These are phyloP conservation scores for Calonectria honghensis DNA, from an alignment of 2,329 filamentous ascomycete species.

Conservation along the genomic window DNA sequence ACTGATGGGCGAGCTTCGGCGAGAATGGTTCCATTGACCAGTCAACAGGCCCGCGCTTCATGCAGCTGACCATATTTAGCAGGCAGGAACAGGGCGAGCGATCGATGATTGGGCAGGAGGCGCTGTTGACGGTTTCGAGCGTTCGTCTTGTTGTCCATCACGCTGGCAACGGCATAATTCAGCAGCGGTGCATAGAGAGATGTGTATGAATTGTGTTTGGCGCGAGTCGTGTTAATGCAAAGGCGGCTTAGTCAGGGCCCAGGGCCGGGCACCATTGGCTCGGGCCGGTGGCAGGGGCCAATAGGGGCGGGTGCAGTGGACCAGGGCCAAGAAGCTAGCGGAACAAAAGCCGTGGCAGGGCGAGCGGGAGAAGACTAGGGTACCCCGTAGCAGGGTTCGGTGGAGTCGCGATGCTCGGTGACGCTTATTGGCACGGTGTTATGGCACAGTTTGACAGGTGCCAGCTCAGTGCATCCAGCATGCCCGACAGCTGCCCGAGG, in stretches of 20 bases:
- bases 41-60: not conserved
- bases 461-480: constrained; percentile 11
- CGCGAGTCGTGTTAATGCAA: not conserved
- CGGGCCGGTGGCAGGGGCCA: not conserved
- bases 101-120: not conserved
- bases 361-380: constrained; percentile 7
- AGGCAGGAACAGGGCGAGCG: not conserved
- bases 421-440: constrained; percentile 22
- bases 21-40: constrained; percentile 5
- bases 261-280: constrained; percentile 1
- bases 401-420: constrained; percentile 11
- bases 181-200: not conserved
- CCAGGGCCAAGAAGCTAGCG: not conserved
- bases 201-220: constrained; percentile 1
- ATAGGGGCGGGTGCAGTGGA: not conserved
- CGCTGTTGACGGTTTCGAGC: not conserved
- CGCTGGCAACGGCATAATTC: constrained; percentile 14
- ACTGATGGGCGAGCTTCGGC: not conserved
- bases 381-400: constrained; percentile 7
- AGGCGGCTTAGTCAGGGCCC: not conserved
- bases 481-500: constrained; percentile 19
- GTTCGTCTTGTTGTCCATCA: not conserved
- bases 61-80: constrained; percentile 21
- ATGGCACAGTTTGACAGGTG: constrained; percentile 25
- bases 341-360: not conserved